These are phyloP conservation scores for Oxytropis ochrocephala DNA, from an alignment of 306 rosid genomes.

Conservation along the genomic window DNA sequence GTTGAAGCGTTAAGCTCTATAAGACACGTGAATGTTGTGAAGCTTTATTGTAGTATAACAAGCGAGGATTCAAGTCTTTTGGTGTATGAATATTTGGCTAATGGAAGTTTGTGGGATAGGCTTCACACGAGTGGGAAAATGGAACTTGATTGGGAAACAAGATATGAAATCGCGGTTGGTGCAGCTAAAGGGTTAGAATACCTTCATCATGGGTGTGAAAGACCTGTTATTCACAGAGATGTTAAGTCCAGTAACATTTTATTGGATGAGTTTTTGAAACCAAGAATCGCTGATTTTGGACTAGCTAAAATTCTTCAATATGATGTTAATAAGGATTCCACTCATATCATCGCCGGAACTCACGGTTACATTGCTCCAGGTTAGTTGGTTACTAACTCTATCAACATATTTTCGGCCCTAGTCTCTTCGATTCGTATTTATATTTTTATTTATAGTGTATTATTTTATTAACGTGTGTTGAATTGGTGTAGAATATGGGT, in stretches of 20 bases:
- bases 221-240: slow-evolving; percentile 80
- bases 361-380: slow-evolving; percentile 97
- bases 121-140: slow-evolving; percentile 55
- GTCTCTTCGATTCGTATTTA: too few relatives aligned
- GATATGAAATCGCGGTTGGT: slow-evolving; percentile 77
- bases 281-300: slow-evolving; percentile 89
- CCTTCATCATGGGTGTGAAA: slow-evolving; percentile 74
- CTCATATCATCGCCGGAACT: slow-evolving; percentile 83
- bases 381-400: slow-evolving; percentile 31
- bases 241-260: slow-evolving; percentile 90
- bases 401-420: too few relatives aligned
- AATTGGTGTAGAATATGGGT: slow-evolving; percentile 67
- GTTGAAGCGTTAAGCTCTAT: slow-evolving; percentile 76
- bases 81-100: slow-evolving; percentile 83
- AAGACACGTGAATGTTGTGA: slow-evolving; percentile 93
- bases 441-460: not conserved
- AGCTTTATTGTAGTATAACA: slow-evolving; percentile 78
- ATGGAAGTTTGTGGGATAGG: slow-evolving; percentile 88
- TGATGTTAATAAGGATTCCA: slow-evolving; percentile 43
- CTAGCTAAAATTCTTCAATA: slow-evolving; percentile 71
- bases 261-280: slow-evolving; percentile 81
- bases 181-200: slow-evolving; percentile 94
- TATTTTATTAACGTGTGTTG: not conserved
- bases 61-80: slow-evolving; percentile 84
- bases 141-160: slow-evolving; percentile 87